Conservation (phyloP, 2,329 filamentous ascomycete genomes). For the Aspergillus fumigatus region DNA sequence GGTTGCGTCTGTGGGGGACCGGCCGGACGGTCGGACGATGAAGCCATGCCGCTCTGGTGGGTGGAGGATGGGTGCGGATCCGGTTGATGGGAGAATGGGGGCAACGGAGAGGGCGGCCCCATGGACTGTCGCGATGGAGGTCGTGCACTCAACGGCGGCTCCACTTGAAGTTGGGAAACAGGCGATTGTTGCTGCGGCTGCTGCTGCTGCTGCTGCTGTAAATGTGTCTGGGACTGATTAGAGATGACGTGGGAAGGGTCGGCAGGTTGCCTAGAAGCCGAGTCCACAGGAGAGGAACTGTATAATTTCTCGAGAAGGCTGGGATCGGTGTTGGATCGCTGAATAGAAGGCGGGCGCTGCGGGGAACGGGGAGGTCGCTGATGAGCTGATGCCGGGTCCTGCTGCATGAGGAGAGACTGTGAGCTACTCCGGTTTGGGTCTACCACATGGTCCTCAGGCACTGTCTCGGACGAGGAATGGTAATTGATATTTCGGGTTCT, state of each 20-base stretch:
- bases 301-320: conserved; percentile 16
- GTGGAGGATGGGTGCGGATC: conserved; percentile 1
- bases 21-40: conserved; percentile 13
- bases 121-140: conserved; percentile 19
- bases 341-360: conserved; percentile 12
- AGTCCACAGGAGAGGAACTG: conserved; percentile 20
- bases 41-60: conserved; percentile 14
- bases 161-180: conserved; percentile 6
- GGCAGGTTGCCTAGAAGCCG: not conserved
- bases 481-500: conserved; percentile 14
- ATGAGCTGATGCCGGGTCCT: conserved; percentile 11
- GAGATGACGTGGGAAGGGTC: conserved; percentile 9
- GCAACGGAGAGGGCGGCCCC: conserved; percentile 19
- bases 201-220: conserved; percentile 17
- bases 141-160: conserved; percentile 9
- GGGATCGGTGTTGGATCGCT: conserved; percentile 26
- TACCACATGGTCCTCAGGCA: conserved; percentile 17
- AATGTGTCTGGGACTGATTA: conserved; percentile 8
- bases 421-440: conserved; percentile 9
- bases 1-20: conserved; percentile 7
- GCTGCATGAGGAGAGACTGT: conserved; percentile 18
- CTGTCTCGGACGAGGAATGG: conserved; percentile 7
- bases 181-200: conserved; percentile 16
- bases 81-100: conserved; percentile 7
- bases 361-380: conserved; percentile 13